Conservation (phyloP, 1,284 basidiomycete species). For the Kwoniella shivajii region DNA sequence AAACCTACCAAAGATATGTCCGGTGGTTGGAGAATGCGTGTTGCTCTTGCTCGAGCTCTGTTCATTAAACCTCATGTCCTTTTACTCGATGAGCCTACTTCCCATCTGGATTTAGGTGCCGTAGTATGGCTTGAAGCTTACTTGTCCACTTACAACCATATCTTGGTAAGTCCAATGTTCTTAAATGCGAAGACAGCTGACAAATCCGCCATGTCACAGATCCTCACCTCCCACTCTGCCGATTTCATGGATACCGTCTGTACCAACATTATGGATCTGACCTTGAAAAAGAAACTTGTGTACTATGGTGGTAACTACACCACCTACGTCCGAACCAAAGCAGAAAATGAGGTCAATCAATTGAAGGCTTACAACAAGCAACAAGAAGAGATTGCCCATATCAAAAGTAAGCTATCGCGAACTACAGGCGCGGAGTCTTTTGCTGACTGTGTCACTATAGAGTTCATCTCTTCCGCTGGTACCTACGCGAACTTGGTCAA, state of each 20-base stretch:
- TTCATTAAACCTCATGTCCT: slow-evolving; percentile 96
- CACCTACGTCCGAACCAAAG: slow-evolving; percentile 92
- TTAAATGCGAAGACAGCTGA: not conserved
- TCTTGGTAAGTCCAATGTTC: slow-evolving; percentile 66
- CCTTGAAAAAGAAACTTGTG: slow-evolving; percentile 62
- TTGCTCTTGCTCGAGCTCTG: slow-evolving; percentile 90
- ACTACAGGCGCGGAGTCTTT: not conserved
- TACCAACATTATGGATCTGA: slow-evolving; percentile 98
- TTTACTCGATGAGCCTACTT: slow-evolving; percentile 75
- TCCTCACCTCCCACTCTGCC: slow-evolving; percentile 70
- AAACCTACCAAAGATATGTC: slow-evolving; percentile 98
- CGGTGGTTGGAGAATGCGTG: slow-evolving; percentile 99
- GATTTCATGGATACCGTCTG: slow-evolving; percentile 98
- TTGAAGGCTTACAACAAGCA: slow-evolving; percentile 99
- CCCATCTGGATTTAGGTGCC: slow-evolving; percentile 83
- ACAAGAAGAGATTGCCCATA: slow-evolving; percentile 97
- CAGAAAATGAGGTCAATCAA: slow-evolving; percentile 98
- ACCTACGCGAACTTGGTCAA: slow-evolving; percentile 98
- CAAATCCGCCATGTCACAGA: slow-evolving; percentile 8
- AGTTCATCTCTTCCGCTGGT: slow-evolving; percentile 95
- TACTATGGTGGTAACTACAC: slow-evolving; percentile 98
- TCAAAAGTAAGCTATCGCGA: slow-evolving; percentile 66
- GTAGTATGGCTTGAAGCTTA: slow-evolving; percentile 99
- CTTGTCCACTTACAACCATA: slow-evolving; percentile 96
- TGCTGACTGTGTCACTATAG: slow-evolving; percentile 53